Percentiles rank a stretch among this genome's conserved stretches.
Conservation (phyloP, 2,329 filamentous ascomycete species). For the Diaporthe eres region DNA sequence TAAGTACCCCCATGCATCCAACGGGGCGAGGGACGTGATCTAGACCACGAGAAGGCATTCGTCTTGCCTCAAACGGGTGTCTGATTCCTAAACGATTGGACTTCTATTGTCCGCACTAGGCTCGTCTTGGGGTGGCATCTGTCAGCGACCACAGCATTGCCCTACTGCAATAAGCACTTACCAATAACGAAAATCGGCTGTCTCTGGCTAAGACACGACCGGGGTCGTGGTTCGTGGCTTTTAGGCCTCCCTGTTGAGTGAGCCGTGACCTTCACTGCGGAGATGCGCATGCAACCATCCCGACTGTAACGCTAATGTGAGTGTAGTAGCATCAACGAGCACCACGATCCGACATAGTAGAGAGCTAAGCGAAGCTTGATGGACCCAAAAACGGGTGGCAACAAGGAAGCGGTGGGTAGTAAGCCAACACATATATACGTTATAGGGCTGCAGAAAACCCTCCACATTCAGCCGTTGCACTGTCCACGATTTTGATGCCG, state of each 20-base stretch:
- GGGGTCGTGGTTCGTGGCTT: conserved; percentile 3
- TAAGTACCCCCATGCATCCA: not conserved
- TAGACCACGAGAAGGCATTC: not conserved
- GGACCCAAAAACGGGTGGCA: not conserved
- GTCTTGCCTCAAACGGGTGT: not conserved
- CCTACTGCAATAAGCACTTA: not conserved
- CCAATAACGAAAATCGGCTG: not conserved
- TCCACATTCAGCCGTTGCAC: accelerated
- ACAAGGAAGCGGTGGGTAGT: not conserved
- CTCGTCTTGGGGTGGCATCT: not conserved
- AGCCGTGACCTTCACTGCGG: not conserved
- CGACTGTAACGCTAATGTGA: not conserved
- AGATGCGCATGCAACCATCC: not conserved
- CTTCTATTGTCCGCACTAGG: not conserved
- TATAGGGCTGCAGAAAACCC: not conserved
- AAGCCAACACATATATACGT: no score
- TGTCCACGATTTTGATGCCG: accelerated
- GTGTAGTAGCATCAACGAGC: not conserved
- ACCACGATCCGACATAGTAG: not conserved
- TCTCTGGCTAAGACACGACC: not conserved
- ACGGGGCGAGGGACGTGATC: not conserved
- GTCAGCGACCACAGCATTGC: conserved; percentile 4
- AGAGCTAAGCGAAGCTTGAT: not conserved
- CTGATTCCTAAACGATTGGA: not conserved
- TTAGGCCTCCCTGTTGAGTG: not conserved